phyloP scores from a whole-genome alignment of 306 rosid species.

The Cicer bijugum region DNA sequence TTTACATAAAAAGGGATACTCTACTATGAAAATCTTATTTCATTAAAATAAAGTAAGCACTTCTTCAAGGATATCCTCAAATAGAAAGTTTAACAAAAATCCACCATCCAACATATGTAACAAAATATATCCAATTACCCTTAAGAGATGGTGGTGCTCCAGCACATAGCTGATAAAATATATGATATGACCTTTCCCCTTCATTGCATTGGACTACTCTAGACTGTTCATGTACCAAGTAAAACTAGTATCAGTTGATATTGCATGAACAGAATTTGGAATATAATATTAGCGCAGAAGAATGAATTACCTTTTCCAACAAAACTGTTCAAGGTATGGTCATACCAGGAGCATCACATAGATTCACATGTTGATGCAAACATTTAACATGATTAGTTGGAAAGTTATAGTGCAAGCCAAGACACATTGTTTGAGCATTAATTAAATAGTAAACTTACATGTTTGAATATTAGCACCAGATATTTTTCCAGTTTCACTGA shows the following conservation, averaged over 20 bases:
- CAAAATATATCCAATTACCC: conserved; percentile 57
- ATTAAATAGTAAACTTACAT: conserved; percentile 62
- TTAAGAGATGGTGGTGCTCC: conserved; percentile 84
- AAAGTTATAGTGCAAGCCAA: conserved; percentile 39
- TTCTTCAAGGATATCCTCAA: conserved; percentile 35
- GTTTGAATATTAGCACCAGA: conserved; percentile 98
- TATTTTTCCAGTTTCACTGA: conserved; percentile 95
- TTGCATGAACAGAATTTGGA: conserved; percentile 37
- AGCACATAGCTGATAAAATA: conserved; percentile 97
- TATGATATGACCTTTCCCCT: conserved; percentile 98
- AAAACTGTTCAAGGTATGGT: conserved; percentile 65
- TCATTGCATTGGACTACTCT: conserved; percentile 98
- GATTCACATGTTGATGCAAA: conserved; percentile 45
- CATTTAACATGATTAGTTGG: conserved; percentile 50
- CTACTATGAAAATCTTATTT: conserved; percentile 11
- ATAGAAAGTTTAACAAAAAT: conserved; percentile 12
- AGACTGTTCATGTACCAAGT: conserved; percentile 65
- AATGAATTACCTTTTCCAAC: conserved; percentile 88
- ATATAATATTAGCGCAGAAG: conserved; percentile 37
- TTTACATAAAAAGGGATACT: conserved; percentile 3
- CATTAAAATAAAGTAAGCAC: conserved; percentile 10
- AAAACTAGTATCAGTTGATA: conserved; percentile 39
- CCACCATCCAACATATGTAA: conserved; percentile 23
- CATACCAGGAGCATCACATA: conserved; percentile 42
- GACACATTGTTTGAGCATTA: conserved; percentile 37